These are phyloP conservation scores for Trichomonascaceae sp. DNA, from an alignment of 1,139 yeast genomes.

Conservation along the genomic window DNA sequence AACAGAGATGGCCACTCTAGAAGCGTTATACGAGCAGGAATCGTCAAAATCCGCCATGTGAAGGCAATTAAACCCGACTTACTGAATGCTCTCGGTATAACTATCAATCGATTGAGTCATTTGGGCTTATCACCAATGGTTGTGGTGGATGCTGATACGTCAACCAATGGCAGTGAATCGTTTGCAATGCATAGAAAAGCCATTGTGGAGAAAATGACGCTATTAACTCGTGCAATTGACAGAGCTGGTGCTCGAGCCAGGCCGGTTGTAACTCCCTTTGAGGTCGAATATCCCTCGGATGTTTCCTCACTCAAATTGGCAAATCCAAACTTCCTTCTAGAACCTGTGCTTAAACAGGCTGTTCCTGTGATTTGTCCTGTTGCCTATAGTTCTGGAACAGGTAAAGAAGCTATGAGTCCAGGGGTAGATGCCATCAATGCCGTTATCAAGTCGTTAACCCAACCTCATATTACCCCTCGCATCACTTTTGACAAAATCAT, in stretches of 20 bases:
- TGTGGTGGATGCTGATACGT: constrained; percentile 27
- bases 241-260: constrained; percentile 15
- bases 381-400: constrained; percentile 39
- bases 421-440: constrained; percentile 36
- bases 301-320: constrained; percentile 19
- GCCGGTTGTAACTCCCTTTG: constrained; percentile 8
- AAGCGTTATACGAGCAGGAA: constrained; percentile 38
- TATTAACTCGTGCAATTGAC: constrained; percentile 23
- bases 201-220: constrained; percentile 21
- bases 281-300: constrained; percentile 8
- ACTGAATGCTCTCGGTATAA: constrained; percentile 44
- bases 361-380: constrained; percentile 62
- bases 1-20: constrained; percentile 29
- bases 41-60: constrained; percentile 43
- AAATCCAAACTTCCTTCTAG: constrained; percentile 33
- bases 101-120: constrained; percentile 43
- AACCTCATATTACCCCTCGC: constrained; percentile 30
- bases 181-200: constrained; percentile 20
- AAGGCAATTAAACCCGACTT: constrained; percentile 32
- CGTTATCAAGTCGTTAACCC: constrained; percentile 29
- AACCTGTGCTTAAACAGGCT: constrained; percentile 37
- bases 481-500: constrained; percentile 72
- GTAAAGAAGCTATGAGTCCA: constrained; percentile 35
- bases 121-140: constrained; percentile 45
- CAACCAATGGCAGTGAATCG: constrained; percentile 5